Evolutionary conservation across 257 asterid species (phyloP).

Genomic region (Capsicum chinense): DNA sequence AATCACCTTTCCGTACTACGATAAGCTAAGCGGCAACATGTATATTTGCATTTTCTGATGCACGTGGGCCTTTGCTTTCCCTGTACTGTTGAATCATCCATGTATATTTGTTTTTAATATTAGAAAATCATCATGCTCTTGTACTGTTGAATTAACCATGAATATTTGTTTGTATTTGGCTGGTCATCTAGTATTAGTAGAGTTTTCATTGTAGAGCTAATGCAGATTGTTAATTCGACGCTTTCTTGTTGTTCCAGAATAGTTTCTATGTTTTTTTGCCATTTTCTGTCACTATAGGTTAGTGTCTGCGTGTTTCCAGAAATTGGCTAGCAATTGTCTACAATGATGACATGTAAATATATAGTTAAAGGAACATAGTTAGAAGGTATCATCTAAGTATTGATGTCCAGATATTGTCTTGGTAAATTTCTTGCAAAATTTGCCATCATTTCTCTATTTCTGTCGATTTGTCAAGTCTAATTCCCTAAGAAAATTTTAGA

Average conservation of each 20-base stretch:
- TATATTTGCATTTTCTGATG: constrained; percentile 1
- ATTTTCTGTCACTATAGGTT: neutral
- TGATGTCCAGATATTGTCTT: neutral
- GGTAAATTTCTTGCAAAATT: neutral
- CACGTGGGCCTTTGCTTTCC: neutral
- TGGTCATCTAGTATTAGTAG: neutral
- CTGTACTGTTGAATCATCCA: neutral
- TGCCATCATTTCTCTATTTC: neutral
- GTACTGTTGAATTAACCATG: constrained; percentile 11
- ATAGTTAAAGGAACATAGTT: neutral
- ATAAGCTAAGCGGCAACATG: neutral
- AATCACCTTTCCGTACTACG: neutral
- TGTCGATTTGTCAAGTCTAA: neutral
- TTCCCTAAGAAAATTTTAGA: constrained; percentile 15
- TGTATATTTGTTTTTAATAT: neutral
- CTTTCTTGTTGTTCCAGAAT: neutral
- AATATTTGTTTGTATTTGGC: neutral
- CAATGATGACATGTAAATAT: neutral
- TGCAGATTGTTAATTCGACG: neutral
- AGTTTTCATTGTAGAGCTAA: constrained; percentile 6
- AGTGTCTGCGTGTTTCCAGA: neutral
- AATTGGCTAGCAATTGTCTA: neutral
- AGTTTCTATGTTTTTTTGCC: neutral
- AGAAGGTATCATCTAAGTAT: constrained; percentile 13
- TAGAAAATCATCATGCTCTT: neutral